Percentiles rank a stretch among this genome's conserved stretches.
These are phyloP conservation scores for Leptodontidium sp. DNA, from an alignment of 2,329 filamentous ascomycete genomes.

Conservation along the genomic window DNA sequence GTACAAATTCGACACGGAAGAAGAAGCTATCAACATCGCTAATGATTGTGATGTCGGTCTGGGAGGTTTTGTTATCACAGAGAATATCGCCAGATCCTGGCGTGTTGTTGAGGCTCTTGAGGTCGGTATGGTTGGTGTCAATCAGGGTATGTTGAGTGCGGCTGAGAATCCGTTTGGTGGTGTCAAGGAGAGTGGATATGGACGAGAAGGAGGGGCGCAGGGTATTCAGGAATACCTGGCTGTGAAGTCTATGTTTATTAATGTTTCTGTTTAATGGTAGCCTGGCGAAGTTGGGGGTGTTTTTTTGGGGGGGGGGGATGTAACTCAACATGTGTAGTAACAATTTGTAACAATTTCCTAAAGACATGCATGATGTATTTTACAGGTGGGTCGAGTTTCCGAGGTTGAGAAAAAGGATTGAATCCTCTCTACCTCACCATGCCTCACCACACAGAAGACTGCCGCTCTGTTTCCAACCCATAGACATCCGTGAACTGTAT, in stretches of 20 bases:
- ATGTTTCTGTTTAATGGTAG: conserved; percentile 23
- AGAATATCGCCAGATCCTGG: conserved; percentile 52
- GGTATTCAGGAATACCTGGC: conserved; percentile 79
- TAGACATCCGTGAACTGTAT: too few relatives aligned
- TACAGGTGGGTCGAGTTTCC: too few relatives aligned
- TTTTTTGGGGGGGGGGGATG: too few relatives aligned
- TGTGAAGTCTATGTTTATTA: conserved; percentile 62
- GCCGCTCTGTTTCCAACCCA: too few relatives aligned
- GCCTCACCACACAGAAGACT: too few relatives aligned
- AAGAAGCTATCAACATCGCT: conserved; percentile 60
- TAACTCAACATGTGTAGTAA: too few relatives aligned
- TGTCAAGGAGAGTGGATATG: conserved; percentile 84
- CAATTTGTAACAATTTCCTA: too few relatives aligned
- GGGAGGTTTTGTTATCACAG: conserved; percentile 59
- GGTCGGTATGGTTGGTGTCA: conserved; percentile 50
- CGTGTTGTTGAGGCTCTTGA: conserved; percentile 56
- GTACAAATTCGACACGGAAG: conserved; percentile 63
- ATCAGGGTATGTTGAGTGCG: conserved; percentile 34
- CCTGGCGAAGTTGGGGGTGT: too few relatives aligned
- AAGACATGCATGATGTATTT: too few relatives aligned
- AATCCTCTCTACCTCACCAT: too few relatives aligned
- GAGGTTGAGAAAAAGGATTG: too few relatives aligned
- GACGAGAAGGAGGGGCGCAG: conserved; percentile 79
- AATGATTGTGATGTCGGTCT: conserved; percentile 67
- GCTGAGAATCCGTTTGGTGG: conserved; percentile 68